These are phyloP conservation scores for Astrocystis sublimbata DNA, from an alignment of 495 filamentous ascomycete species.

Conservation along the genomic window DNA sequence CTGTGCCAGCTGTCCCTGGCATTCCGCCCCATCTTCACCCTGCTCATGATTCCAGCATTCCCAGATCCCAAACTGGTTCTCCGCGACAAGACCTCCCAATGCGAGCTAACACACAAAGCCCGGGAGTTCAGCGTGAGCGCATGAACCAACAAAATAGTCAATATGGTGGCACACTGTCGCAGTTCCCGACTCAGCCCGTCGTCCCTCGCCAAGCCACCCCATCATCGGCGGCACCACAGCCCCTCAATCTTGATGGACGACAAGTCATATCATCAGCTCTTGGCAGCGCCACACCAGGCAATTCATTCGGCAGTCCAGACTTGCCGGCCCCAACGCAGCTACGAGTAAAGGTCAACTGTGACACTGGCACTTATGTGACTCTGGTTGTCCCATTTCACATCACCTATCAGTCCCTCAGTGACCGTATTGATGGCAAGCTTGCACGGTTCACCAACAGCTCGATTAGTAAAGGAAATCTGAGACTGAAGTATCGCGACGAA, in stretches of 20 bases:
- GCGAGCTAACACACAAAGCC: conserved; percentile 55
- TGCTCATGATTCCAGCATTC: conserved; percentile 56
- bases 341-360: conserved; percentile 91
- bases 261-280: conserved; percentile 35
- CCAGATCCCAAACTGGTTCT: conserved; percentile 54
- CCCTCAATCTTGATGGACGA: conserved; percentile 32
- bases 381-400: conserved; percentile 93
- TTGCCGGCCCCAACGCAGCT: conserved; percentile 75
- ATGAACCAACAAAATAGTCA: conserved; percentile 34
- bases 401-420: conserved; percentile 84
- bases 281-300: conserved; percentile 38
- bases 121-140: conserved; percentile 48
- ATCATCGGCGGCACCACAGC: conserved; percentile 28
- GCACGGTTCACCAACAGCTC: conserved; percentile 77
- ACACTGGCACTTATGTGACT: conserved; percentile 77
- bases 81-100: conserved; percentile 53
- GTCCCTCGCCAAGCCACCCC: conserved; percentile 48
- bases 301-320: conserved; percentile 48
- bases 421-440: conserved; percentile 96
- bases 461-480: conserved; percentile 73
- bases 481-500: conserved; percentile 87
- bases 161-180: conserved; percentile 45
- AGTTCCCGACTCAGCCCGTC: conserved; percentile 50
- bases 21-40: conserved; percentile 58
- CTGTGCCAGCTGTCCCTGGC: conserved; percentile 56